phyloP scores from a whole-genome alignment of 2,329 filamentous ascomycete species.

The Penicillium aurantiogriseum region DNA sequence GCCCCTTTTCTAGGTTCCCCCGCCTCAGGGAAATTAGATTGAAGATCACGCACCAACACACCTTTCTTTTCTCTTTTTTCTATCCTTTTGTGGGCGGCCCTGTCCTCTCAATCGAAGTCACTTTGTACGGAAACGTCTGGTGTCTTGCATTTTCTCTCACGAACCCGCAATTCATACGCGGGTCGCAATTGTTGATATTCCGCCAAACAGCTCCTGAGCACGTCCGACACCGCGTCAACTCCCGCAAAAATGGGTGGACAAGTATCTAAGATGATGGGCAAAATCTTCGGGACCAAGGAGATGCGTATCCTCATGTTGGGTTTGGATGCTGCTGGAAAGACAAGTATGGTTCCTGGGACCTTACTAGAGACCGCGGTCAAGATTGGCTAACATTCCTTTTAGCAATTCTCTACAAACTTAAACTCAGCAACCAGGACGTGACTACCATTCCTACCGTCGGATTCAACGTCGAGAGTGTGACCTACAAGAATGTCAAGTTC shows the following conservation, averaged over 20 bases:
- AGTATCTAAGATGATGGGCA: slow-evolving; percentile 94
- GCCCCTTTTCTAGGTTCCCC: slow-evolving; percentile 37
- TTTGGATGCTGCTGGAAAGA: slow-evolving; percentile 97
- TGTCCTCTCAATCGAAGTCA: not conserved
- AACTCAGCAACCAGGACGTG: slow-evolving; percentile 88
- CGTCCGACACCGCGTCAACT: slow-evolving; percentile 7
- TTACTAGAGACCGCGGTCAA: not conserved
- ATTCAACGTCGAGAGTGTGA: slow-evolving; percentile 98
- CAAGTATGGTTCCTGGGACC: slow-evolving; percentile 52
- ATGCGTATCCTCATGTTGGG: slow-evolving; percentile 98
- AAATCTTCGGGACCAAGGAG: slow-evolving; percentile 98
- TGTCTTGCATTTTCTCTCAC: not conserved
- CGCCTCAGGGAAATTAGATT: slow-evolving; percentile 21
- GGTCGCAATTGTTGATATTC: slow-evolving; percentile 8
- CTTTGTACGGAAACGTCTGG: not conserved
- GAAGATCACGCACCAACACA: slow-evolving; percentile 7
- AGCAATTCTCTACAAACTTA: slow-evolving; percentile 96
- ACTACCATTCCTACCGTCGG: slow-evolving; percentile 98
- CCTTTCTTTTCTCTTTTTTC: slow-evolving; percentile 13
- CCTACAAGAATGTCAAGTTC: slow-evolving; percentile 99
- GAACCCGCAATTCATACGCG: slow-evolving; percentile 5
- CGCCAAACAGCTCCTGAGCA: slow-evolving; percentile 6
- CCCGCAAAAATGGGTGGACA: slow-evolving; percentile 76
- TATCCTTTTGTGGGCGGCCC: slow-evolving; percentile 3
- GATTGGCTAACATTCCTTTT: slow-evolving; percentile 3